Evolutionary conservation across 1,139 yeast species (phyloP).

Genomic region (Kurtzmaniella quercitrusa): DNA sequence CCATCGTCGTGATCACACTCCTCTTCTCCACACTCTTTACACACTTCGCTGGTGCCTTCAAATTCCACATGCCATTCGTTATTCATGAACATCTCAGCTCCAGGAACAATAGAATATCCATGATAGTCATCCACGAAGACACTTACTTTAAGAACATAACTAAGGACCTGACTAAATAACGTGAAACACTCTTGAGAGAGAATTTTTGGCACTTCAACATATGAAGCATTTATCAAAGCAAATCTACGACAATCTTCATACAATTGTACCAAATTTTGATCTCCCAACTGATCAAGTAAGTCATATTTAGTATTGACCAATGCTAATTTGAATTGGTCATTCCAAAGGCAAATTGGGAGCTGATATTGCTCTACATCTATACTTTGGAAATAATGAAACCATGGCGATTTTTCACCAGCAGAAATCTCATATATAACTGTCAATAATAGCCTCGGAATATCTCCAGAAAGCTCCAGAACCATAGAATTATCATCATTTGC

Average conservation of each 20-base stretch:
- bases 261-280: conserved; percentile 51
- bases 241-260: conserved; percentile 50
- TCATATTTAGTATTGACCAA: conserved; percentile 68
- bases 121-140: conserved; percentile 75
- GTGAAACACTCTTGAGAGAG: conserved; percentile 23
- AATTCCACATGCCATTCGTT: conserved; percentile 22
- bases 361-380: conserved; percentile 36
- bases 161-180: conserved; percentile 49
- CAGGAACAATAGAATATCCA: conserved; percentile 78
- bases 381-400: conserved; percentile 63
- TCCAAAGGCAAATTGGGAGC: conserved; percentile 69
- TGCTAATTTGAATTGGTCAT: conserved; percentile 38
- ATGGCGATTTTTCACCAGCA: conserved; percentile 58
- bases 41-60: conserved; percentile 55
- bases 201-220: conserved; percentile 37
- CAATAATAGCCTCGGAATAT: conserved; percentile 63
- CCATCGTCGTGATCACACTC: conserved; percentile 48
- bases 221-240: conserved; percentile 29
- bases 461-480: conserved; percentile 24
- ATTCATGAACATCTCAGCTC: conserved; percentile 88
- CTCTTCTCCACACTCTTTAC: conserved; percentile 68
- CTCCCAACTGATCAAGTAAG: conserved; percentile 57
- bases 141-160: conserved; percentile 70
- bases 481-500: background rate
- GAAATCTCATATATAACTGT: conserved; percentile 68